Conservation (phyloP, 2,329 filamentous ascomycete species). For the Penicillium sp. region DNA sequence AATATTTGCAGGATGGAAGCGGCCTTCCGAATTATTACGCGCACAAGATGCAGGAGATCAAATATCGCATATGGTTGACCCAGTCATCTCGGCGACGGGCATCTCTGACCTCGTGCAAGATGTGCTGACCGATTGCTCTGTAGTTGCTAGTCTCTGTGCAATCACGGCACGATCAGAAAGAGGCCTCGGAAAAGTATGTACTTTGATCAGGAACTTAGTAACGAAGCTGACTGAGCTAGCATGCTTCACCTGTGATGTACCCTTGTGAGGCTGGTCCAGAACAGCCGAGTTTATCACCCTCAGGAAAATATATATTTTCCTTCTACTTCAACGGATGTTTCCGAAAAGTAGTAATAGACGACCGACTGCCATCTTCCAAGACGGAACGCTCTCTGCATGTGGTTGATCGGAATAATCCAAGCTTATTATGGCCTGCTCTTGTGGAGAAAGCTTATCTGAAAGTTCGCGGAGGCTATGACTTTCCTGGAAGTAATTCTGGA, state of each 20-base stretch:
- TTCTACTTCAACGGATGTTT: constrained; percentile 95
- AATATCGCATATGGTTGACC: constrained; percentile 23
- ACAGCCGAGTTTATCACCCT: constrained; percentile 64
- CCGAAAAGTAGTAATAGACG: constrained; percentile 82
- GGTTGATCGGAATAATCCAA: constrained; percentile 76
- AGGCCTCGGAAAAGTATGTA: constrained; percentile 63
- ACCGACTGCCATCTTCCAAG: constrained; percentile 73
- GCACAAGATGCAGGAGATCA: constrained; percentile 36
- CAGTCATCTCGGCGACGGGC: constrained; percentile 57
- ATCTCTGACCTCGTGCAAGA: constrained; percentile 88
- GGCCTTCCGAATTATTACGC: constrained; percentile 65
- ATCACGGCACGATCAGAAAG: constrained; percentile 67
- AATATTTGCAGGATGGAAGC: constrained; percentile 81
- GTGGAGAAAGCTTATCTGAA: constrained; percentile 97
- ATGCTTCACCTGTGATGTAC: constrained; percentile 69
- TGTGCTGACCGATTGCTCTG: constrained; percentile 92
- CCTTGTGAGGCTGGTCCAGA: constrained; percentile 64
- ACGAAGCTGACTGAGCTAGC: constrained; percentile 44
- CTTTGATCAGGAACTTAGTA: neutral
- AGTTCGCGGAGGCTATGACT: constrained; percentile 92
- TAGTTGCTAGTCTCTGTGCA: constrained; percentile 91
- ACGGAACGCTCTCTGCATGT: constrained; percentile 78
- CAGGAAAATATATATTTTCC: constrained; percentile 87
- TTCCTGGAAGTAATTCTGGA: constrained; percentile 93
- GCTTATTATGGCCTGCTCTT: constrained; percentile 85